Evolutionary conservation across 73 alveolate species (phyloP).

Genomic region (Urostyla sp.): DNA sequence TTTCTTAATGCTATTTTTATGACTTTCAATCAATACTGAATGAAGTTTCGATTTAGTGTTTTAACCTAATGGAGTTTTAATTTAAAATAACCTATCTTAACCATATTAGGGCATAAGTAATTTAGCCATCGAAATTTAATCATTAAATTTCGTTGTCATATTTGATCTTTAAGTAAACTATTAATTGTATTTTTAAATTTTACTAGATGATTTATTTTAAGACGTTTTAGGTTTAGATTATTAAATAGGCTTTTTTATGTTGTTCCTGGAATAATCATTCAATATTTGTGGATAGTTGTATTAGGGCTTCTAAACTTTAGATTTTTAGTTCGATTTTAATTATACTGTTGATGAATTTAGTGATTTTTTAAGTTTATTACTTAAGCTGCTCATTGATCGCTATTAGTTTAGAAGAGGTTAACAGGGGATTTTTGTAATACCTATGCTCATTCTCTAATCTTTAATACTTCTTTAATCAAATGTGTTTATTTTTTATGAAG

Average conservation of each 20-base stretch:
- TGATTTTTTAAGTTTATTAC: not conserved
- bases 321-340: not conserved
- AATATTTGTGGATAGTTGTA: not conserved
- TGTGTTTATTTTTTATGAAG: not conserved
- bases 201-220: not conserved
- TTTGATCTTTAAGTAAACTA: not conserved
- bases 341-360: not conserved
- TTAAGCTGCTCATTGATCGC: not conserved
- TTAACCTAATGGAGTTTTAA: slow-evolving; percentile 2
- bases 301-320: not conserved
- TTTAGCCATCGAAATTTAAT: not conserved
- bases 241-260: slow-evolving; percentile 4
- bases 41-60: not conserved
- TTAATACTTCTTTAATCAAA: not conserved
- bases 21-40: not conserved
- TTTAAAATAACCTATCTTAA: not conserved
- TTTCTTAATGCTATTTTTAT: not conserved
- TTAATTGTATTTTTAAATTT: not conserved
- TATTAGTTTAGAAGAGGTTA: not conserved
- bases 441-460: not conserved
- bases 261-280: not conserved
- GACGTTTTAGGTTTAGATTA: not conserved
- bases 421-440: not conserved
- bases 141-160: not conserved
- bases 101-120: not conserved